These are phyloP conservation scores for Tillandsia fasciculata DNA, from an alignment of 176 grass and related monocot genomes.

Conservation along the genomic window DNA sequence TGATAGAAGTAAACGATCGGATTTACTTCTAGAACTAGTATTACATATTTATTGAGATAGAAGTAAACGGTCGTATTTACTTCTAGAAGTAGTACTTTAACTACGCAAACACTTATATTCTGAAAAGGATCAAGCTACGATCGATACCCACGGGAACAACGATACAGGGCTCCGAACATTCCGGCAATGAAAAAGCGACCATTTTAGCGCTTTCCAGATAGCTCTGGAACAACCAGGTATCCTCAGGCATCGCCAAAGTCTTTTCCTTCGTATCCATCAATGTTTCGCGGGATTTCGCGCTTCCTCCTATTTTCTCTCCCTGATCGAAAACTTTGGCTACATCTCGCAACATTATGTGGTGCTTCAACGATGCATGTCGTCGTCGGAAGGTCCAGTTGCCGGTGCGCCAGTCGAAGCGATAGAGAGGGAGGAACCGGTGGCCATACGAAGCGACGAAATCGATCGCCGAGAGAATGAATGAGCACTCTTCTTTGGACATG, in stretches of 20 bases:
- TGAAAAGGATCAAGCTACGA: conserved; percentile 41
- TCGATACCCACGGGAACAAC: conserved; percentile 37
- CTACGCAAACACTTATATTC: conserved; percentile 19
- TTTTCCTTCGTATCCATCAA: not conserved
- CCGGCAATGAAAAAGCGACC: conserved; percentile 33
- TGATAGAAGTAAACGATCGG: too few species aligned
- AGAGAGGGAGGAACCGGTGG: conserved; percentile 50
- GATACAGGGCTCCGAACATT: conserved; percentile 15
- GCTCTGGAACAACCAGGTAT: conserved; percentile 18
- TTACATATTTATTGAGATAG: too few species aligned
- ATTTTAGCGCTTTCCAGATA: conserved; percentile 44
- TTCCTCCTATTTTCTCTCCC: not conserved
- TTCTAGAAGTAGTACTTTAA: not conserved
- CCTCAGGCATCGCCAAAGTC: not conserved
- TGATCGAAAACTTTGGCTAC: not conserved
- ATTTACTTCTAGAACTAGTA: too few species aligned
- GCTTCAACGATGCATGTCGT: conserved; percentile 25
- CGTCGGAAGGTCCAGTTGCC: conserved; percentile 55
- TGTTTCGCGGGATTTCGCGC: not conserved
- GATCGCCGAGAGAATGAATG: conserved; percentile 41
- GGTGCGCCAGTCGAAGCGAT: conserved; percentile 56
- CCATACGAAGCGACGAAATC: conserved; percentile 53
- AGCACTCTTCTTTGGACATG: conserved; percentile 51
- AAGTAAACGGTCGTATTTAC: too few species aligned
- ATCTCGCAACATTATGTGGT: conserved; percentile 35